Evolutionary conservation across 192 early-diverging fungal species (phyloP), one percentile per base, ranked within the genome.

Genomic region (Linnemannia exigua): DNA sequence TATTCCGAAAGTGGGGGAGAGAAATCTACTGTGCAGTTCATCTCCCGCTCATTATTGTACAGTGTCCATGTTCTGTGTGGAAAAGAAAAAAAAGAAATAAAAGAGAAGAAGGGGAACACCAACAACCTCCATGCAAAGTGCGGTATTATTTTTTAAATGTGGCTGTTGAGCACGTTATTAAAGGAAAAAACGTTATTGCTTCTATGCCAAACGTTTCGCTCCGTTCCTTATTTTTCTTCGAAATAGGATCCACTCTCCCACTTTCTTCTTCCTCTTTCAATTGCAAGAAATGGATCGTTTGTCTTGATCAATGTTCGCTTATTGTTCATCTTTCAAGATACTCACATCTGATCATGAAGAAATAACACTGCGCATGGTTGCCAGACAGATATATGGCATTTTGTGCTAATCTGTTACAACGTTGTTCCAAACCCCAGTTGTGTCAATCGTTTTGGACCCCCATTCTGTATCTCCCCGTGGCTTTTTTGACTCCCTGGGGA

Each of bases 231-330:
- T 17, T 63, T 63, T 63, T 63, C 58, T 63, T 63, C 58, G 58
- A 63, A 63, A 63, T 63, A 63, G 28, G 28, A 63, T 33, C 58
- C 58, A 63, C 28, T 63, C 31, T 63, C 58, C 58, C 58, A 63
- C 58, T 63, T 63, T 2, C 5, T 63, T 63, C 1, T 25, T 33
- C 31, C 58, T n/a, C 14, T 63, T 3, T 63, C 12, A 31, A 31
- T 63, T 31, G 8, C 1, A n/a, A 25, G n/a, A n/a, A 54, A 54
- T 11, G 22, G 52, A 9, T 25, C n/a, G n/a, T n/a, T 11, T n/a
- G n/a, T n/a, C n/a, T n/a, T n/a, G n/a, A n/a, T n/a, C n/a, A n/a
- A n/a, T 44, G 5, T 44, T 44, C 9, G 41, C 9, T 44, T 44
- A 44, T 44, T 44, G 41, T 16, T 31, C 25, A 61, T 63, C 28